Conservation (phyloP, 139 green algal genomes). For the Coelastrella sp. region DNA sequence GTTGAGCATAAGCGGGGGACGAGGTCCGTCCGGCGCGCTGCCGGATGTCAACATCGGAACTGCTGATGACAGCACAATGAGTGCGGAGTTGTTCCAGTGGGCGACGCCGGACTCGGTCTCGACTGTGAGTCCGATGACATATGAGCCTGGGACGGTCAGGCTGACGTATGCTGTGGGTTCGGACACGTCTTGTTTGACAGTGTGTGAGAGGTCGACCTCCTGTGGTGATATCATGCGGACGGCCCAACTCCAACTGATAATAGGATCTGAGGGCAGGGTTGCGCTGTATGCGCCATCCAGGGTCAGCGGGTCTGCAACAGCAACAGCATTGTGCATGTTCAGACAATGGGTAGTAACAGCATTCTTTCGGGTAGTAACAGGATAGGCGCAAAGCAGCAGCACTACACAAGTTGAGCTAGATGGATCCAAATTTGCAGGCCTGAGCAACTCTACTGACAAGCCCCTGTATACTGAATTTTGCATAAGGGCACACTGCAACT, state of each 20-base stretch:
- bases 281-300: constrained; percentile 26
- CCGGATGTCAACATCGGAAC: neutral
- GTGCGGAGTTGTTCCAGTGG: constrained; percentile 46
- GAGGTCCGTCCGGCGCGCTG: neutral
- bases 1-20: neutral
- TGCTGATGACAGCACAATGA: constrained; percentile 28
- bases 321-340: neutral
- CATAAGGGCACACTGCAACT: too few relatives aligned
- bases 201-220: constrained; percentile 11
- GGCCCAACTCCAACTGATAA: constrained; percentile 3
- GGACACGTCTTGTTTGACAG: constrained; percentile 8
- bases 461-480: too few relatives aligned
- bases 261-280: neutral
- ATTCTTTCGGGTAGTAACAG: too few relatives aligned
- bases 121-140: constrained; percentile 37
- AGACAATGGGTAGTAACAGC: too few relatives aligned
- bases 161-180: constrained; percentile 26
- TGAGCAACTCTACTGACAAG: too few relatives aligned
- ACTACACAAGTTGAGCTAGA: neutral
- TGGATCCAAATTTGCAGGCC: too few relatives aligned
- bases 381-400: neutral
- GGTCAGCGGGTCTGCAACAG: neutral
- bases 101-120: neutral
- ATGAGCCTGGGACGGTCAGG: constrained; percentile 33
- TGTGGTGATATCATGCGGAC: constrained; percentile 28